Base-by-base conservation (phyloP, 306 rosid genomes). In the Erythrophleum fordii region DNA sequence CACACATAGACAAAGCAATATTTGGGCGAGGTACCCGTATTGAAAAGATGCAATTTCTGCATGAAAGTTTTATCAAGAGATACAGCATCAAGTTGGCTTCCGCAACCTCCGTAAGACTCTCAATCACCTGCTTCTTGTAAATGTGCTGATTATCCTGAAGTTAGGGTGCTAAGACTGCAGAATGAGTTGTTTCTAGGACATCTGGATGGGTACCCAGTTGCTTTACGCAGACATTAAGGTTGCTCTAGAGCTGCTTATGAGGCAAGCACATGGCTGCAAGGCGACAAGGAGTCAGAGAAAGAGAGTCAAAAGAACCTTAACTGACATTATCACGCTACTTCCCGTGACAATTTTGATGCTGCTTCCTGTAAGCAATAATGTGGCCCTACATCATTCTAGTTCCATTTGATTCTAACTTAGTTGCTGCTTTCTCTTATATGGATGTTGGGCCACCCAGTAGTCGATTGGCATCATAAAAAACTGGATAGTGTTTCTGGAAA, bases 311-410 rank as follows among this genome's bases (percentile, higher is more conserved):
- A 87, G 92, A 87, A 88, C 91, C 22, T 73, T 84, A 34, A 84
- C 68, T 4, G 94, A 90, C 80, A 62, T 88, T 16, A 81, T 85
- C 52, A 83, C 83, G 49, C 89, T 90, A 23, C 73, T 92, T 28
- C 97, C 94, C 1, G 60, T 92, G 37, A 86, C 94, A 77, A 78
- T 92, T 77, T 82, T 92, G 73, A 88, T 90, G 97, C 83, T 90
- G 53, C 88, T 92, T 81, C 92, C 94, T 39, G 94, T 92, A 58
- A 85, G 91, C 77, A 51, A 67, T 64, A 9, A 2, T 82, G 42
- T 61, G 39, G 49, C 35, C 48, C 77, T 69, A 37, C 61, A 26
- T 25, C 48, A 68, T 49, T 10, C 22, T 46, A 6, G 31, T 83
- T 62, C n/a, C 55, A n/a, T 17, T 16, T 65, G 35, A 51, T 18